Percentiles rank a stretch among this genome's conserved stretches.
These are phyloP conservation scores for Lasiodiplodia hormozganensis DNA, from an alignment of 2,329 filamentous ascomycete species.

Conservation along the genomic window DNA sequence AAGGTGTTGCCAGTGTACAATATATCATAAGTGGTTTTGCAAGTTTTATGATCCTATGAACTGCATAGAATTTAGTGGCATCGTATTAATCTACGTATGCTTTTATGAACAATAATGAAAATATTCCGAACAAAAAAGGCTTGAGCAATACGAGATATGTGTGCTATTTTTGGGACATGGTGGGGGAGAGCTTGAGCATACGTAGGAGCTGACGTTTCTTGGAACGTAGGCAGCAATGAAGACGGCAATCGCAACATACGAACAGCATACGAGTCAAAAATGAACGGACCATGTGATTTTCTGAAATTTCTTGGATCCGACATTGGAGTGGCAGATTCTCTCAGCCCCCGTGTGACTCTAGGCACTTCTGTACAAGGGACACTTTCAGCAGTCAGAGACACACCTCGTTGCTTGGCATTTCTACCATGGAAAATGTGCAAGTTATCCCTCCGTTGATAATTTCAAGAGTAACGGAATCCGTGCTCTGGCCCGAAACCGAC, in stretches of 20 bases:
- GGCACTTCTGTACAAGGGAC: neutral
- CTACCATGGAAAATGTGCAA: neutral
- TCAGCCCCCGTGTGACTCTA: neutral
- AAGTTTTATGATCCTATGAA: no score
- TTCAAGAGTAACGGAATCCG: neutral
- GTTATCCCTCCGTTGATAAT: neutral
- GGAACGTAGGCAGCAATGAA: neutral
- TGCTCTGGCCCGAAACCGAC: neutral
- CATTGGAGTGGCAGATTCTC: neutral
- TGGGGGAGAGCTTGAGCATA: neutral
- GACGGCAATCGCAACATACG: neutral
- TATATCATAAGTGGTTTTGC: neutral
- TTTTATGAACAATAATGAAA: neutral
- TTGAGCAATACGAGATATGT: neutral
- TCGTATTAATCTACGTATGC: no score
- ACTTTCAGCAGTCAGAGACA: neutral
- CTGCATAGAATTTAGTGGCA: no score
- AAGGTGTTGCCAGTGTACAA: rapidly evolving
- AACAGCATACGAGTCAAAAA: neutral
- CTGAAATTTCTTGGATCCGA: neutral
- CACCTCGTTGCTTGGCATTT: neutral
- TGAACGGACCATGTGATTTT: neutral
- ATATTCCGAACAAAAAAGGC: neutral
- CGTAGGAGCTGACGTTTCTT: neutral
- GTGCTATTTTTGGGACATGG: neutral